Percentiles rank a stretch among this genome's conserved stretches.
Evolutionary conservation across 2,329 filamentous ascomycete genomes (phyloP).

Genomic region (Teratosphaeriaceae sp.): DNA sequence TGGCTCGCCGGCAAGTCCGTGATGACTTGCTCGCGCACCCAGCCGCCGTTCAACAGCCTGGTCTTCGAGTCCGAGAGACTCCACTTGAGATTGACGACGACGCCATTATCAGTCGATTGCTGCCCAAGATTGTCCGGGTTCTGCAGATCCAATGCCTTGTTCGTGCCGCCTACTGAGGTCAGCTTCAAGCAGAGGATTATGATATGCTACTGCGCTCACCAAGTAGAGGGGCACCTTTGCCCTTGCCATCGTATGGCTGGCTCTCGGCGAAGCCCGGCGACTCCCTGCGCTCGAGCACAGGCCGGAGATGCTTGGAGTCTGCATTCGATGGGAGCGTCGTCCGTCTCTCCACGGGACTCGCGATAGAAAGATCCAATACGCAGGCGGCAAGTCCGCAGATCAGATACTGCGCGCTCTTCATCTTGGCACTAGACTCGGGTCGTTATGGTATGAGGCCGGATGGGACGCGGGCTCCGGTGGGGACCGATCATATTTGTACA

Average conservation of each 20-base stretch:
- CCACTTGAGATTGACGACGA: neutral
- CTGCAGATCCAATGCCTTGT: neutral
- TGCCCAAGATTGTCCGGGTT: neutral
- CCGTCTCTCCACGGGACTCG: neutral
- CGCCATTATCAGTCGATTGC: neutral
- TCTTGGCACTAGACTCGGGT: neutral
- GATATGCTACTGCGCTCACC: too few species aligned
- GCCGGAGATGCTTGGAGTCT: neutral
- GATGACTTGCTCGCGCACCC: conserved; percentile 49
- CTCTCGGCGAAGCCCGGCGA: neutral
- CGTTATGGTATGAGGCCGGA: too few species aligned
- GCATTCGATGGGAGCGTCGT: neutral
- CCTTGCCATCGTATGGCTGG: neutral
- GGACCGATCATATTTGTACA: too few species aligned
- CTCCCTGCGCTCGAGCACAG: neutral
- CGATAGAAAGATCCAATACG: neutral
- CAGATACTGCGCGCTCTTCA: neutral
- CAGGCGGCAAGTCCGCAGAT: neutral
- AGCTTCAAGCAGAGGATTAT: neutral
- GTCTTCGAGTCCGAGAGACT: conserved; percentile 60
- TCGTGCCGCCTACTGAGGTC: neutral
- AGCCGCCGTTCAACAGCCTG: conserved; percentile 55
- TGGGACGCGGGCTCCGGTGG: too few species aligned
- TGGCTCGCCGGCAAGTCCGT: conserved; percentile 59
- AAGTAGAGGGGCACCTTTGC: neutral